Base-by-base conservation (phyloP, 306 rosid genomes). In the Pueraria montana region DNA sequence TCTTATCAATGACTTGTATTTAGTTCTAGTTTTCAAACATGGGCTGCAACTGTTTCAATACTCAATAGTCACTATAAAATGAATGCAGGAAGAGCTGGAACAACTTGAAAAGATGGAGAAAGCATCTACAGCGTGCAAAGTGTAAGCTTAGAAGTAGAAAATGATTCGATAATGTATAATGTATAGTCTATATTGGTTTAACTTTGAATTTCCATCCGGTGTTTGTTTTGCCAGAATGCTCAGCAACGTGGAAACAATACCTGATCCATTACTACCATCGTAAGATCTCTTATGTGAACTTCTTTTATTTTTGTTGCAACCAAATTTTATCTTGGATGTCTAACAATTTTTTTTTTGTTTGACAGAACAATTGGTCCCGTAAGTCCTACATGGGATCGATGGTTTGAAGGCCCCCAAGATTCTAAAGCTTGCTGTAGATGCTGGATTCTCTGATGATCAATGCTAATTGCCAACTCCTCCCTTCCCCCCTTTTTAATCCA, bases 371-470 rank as follows among this genome's bases (percentile, higher is more conserved):
- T 40, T 21, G 97, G 97, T 74, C 99, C 98, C 17, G 5, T 90
- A 46, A 96, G 85, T 87, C 91, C 94, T 24, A 50, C 79, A 10
- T 96, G 99, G 98, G 99, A 96, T 85, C 86, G 95, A 80, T 96
- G 99, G 99, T 96, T 96, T 69, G 99, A 96, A 86, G 97, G 97
- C 2, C 94, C 92, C 2, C 92, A 89, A 89, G 99, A 96, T 42
- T 87, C 97, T 6, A 91, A 88, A 82, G 91, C 91, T 74, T 96
- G 99, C 64, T 96, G 97, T 92, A 89, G 90, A 87, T 96, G 99
- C 91, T 92, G 92, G 98, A 86, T 96, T 75, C 87, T 94, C 83
- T 96, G 93, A 94, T 58, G 72, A 52, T 59, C 32, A 42, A 76
- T 68, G 86, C 81, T 30, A 27, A 34, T 70, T 66, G 38, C 72